phyloP scores from a whole-genome alignment of 257 asterid genomes.

The Solanum bulbocastanum region DNA sequence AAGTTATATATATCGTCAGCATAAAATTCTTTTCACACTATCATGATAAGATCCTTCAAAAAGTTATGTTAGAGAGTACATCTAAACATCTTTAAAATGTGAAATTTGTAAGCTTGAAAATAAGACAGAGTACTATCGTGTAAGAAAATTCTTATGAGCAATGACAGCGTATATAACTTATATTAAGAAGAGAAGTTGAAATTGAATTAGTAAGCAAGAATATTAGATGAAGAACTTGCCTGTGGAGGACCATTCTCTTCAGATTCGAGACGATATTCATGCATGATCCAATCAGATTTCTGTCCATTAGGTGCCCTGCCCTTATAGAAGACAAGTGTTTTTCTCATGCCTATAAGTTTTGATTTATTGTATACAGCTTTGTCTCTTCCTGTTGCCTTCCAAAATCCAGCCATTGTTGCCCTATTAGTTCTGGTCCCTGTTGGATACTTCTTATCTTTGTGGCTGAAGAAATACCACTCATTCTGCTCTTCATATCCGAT shows the following conservation, averaged over 20 bases:
- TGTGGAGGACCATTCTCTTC: constrained; percentile 56
- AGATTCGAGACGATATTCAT: constrained; percentile 56
- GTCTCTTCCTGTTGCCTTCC: constrained; percentile 75
- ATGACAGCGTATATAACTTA: background rate
- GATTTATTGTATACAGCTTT: constrained; percentile 43
- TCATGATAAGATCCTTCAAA: background rate
- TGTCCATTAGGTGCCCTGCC: constrained; percentile 73
- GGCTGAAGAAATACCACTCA: constrained; percentile 69
- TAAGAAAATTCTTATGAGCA: background rate
- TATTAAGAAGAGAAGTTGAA: background rate
- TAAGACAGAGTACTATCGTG: background rate
- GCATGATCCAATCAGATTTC: constrained; percentile 70
- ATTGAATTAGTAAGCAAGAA: background rate
- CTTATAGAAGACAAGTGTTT: constrained; percentile 66
- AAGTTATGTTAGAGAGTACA: background rate
- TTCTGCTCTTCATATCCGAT: constrained; percentile 64
- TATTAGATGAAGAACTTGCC: constrained; percentile 18
- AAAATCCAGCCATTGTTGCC: constrained; percentile 66
- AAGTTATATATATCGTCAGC: background rate
- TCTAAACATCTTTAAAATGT: background rate
- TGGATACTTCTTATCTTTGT: constrained; percentile 62
- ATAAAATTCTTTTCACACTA: background rate
- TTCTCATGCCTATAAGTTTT: constrained; percentile 61
- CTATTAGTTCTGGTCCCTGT: constrained; percentile 64
- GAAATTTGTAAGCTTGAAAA: background rate